Conservation (phyloP, 495 filamentous ascomycete genomes). For the Aspergillus campestris region DNA sequence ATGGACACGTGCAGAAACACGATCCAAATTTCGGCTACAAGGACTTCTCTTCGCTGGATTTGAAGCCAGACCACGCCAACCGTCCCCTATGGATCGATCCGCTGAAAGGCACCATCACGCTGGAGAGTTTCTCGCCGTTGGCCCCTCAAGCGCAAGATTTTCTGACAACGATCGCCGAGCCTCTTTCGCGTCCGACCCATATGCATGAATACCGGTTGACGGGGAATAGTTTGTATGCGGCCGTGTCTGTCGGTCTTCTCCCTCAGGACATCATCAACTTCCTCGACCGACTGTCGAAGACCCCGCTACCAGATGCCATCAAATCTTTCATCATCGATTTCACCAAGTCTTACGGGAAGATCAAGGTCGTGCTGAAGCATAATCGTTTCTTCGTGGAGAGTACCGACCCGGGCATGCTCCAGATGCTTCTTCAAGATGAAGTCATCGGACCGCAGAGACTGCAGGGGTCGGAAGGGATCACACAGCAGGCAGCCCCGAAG, state of each 20-base stretch:
- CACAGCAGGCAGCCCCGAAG: conserved; percentile 71
- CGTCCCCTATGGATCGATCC: conserved; percentile 93
- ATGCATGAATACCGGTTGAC: conserved; percentile 93
- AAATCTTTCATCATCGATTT: conserved; percentile 71
- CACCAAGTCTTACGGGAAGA: conserved; percentile 87
- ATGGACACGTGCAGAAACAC: conserved; percentile 24
- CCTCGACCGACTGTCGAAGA: conserved; percentile 82
- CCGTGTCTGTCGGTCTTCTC: conserved; percentile 81
- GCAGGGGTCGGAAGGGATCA: conserved; percentile 61
- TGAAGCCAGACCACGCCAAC: conserved; percentile 83
- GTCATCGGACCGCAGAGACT: conserved; percentile 57
- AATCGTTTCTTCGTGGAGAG: conserved; percentile 93
- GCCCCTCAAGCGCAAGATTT: conserved; percentile 86
- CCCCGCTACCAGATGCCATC: conserved; percentile 69
- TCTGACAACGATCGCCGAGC: conserved; percentile 91
- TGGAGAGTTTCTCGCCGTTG: conserved; percentile 90
- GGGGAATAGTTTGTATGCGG: conserved; percentile 86
- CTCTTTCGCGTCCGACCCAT: conserved; percentile 74
- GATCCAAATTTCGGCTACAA: conserved; percentile 54
- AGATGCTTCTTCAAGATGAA: conserved; percentile 67
- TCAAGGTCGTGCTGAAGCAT: conserved; percentile 89
- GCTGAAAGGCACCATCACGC: conserved; percentile 69
- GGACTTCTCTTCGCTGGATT: conserved; percentile 70
- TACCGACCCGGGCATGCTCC: conserved; percentile 73
- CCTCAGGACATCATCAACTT: conserved; percentile 84